Conservation (phyloP, 257 asterid genomes). For the Nicotiana undulata region DNA sequence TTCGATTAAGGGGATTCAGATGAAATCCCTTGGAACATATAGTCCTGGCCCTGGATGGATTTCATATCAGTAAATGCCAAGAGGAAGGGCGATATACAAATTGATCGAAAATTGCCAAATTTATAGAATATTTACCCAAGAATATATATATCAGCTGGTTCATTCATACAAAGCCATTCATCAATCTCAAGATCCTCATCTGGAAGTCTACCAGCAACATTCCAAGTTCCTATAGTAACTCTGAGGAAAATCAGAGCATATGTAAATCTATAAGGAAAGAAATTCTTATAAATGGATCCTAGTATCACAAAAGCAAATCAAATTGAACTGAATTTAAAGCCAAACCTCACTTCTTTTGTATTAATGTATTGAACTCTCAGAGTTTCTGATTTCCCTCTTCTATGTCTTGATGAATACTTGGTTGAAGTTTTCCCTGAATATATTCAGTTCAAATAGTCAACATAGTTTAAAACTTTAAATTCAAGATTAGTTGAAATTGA, state of each 20-base stretch:
- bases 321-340: constrained; percentile 21
- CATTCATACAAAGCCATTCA: constrained; percentile 84
- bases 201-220: constrained; percentile 82
- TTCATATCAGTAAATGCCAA: not conserved
- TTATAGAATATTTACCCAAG: constrained; percentile 44
- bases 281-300: not conserved
- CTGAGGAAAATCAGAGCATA: constrained; percentile 26
- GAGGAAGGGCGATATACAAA: not conserved
- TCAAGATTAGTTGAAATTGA: not conserved
- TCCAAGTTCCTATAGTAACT: constrained; percentile 83
- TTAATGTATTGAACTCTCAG: constrained; percentile 68
- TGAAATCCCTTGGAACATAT: not conserved
- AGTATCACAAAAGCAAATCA: not conserved
- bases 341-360: constrained; percentile 89
- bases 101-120: not conserved
- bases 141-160: constrained; percentile 70
- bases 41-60: not conserved
- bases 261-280: not conserved
- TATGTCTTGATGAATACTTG: constrained; percentile 37
- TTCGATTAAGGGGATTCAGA: not conserved
- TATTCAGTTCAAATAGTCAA: not conserved
- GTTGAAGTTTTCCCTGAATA: constrained; percentile 39
- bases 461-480: not conserved
- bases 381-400: constrained; percentile 93
- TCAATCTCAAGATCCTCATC: constrained; percentile 66